Percentiles rank a stretch among this genome's conserved stretches.
phyloP scores from a whole-genome alignment of 2,329 filamentous ascomycete genomes.

The Ceratocystis colombiana region DNA sequence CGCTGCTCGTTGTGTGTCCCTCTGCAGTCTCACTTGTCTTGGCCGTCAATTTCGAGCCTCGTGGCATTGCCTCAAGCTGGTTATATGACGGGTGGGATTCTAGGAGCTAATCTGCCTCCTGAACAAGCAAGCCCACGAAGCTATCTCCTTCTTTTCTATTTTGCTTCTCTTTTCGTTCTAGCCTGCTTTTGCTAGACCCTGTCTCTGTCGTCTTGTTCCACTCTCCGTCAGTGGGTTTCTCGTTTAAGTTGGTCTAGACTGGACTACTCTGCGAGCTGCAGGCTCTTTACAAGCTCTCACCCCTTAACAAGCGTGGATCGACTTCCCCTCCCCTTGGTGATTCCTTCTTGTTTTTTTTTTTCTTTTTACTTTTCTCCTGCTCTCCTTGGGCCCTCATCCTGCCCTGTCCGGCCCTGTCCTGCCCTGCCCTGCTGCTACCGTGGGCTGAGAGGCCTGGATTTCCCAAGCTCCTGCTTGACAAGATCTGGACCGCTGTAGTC shows the following conservation, averaged over 20 bases:
- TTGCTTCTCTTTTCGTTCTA: constrained; percentile 6
- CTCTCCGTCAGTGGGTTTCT: neutral
- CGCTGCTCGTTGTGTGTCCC: neutral
- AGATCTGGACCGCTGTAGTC: neutral
- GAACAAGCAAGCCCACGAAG: neutral
- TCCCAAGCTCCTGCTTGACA: constrained; percentile 1
- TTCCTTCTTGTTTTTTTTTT: neutral
- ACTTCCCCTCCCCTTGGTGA: constrained; percentile 9
- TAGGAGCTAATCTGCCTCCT: neutral
- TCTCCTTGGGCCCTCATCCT: neutral
- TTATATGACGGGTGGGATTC: neutral
- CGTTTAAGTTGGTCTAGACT: constrained; percentile 9
- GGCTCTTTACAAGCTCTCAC: constrained; percentile 1
- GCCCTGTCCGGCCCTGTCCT: neutral
- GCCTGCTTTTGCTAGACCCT: neutral
- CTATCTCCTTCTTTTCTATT: neutral
- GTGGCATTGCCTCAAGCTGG: neutral
- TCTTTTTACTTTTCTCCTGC: neutral
- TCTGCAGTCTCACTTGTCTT: neutral
- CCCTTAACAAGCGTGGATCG: constrained; percentile 1
- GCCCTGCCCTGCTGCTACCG: neutral
- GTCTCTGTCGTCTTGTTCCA: neutral
- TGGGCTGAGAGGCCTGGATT: constrained; percentile 3
- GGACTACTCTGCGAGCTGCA: neutral
- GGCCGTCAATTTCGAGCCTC: neutral